Conservation (phyloP, 257 asterid species). For the Primulina eburnea region DNA sequence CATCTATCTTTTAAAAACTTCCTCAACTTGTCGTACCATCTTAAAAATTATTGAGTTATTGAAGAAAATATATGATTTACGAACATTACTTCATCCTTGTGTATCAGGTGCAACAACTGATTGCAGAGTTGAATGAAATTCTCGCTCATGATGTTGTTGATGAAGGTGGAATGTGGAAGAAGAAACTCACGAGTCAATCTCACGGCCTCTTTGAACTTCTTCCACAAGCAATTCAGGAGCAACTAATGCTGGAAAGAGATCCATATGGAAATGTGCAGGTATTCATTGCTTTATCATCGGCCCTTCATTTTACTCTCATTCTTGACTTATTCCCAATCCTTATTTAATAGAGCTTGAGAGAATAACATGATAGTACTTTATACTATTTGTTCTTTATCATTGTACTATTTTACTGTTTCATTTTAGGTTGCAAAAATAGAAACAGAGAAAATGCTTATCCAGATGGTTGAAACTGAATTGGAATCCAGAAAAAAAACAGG, state of each 20-base stretch:
- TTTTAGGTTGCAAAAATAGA: constrained; percentile 70
- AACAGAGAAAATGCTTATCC: constrained; percentile 90
- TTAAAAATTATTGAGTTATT: not conserved
- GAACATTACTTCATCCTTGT: constrained; percentile 17
- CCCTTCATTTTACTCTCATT: not conserved
- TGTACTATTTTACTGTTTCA: not conserved
- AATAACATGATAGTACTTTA: not conserved
- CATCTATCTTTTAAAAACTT: not conserved
- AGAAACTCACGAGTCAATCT: constrained; percentile 67
- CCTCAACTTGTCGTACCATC: not conserved
- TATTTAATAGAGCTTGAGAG: not conserved
- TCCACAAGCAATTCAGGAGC: constrained; percentile 90
- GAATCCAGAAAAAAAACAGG: constrained; percentile 60
- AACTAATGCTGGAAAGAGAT: constrained; percentile 95
- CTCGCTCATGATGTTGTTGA: constrained; percentile 92
- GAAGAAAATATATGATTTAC: not conserved
- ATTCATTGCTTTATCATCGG: not conserved
- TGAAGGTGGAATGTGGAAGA: constrained; percentile 92
- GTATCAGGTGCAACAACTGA: constrained; percentile 88
- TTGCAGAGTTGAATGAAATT: constrained; percentile 89
- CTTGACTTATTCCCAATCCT: not conserved
- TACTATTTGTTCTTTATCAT: not conserved
- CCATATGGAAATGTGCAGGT: constrained; percentile 99
- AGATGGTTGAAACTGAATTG: constrained; percentile 97
- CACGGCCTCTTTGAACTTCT: constrained; percentile 76